phyloP scores from a whole-genome alignment of 2,329 filamentous ascomycete genomes.

The Nothophaeocryptopus gaeumannii region DNA sequence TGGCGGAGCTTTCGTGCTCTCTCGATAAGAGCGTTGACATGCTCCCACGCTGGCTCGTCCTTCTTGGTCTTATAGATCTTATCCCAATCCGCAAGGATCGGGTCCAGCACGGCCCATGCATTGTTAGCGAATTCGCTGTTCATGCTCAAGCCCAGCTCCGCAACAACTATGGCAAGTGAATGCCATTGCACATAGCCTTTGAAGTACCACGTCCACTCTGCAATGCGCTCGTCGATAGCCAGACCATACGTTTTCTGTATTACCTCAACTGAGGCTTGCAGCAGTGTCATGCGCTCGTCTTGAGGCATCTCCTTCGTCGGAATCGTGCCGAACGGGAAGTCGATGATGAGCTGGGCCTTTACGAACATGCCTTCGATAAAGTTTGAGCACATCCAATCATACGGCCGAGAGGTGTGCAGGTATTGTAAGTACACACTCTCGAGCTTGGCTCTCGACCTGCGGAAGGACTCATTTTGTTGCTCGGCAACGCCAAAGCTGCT shows the following conservation, averaged over 20 bases:
- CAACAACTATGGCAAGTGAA: slow-evolving; percentile 28
- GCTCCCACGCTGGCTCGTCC: slow-evolving; percentile 29
- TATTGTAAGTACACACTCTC: slow-evolving; percentile 22
- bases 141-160: slow-evolving; percentile 26
- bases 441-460: slow-evolving; percentile 12
- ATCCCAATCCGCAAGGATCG: slow-evolving; percentile 28
- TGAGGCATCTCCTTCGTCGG: slow-evolving; percentile 22
- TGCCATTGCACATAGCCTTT: slow-evolving; percentile 31
- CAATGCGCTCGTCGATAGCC: slow-evolving; percentile 17
- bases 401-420: slow-evolving; percentile 25
- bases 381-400: slow-evolving; percentile 28
- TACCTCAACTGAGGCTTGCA: slow-evolving; percentile 27
- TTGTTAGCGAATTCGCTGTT: slow-evolving; percentile 23
- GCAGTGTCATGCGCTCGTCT: slow-evolving; percentile 21
- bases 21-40: slow-evolving; percentile 29
- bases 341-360: slow-evolving; percentile 29
- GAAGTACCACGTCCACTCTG: slow-evolving; percentile 28
- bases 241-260: slow-evolving; percentile 25
- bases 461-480: slow-evolving; percentile 18
- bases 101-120: slow-evolving; percentile 31
- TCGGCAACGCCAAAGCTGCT: slow-evolving; percentile 7
- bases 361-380: slow-evolving; percentile 26
- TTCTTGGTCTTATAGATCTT: slow-evolving; percentile 22
- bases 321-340: slow-evolving; percentile 25
- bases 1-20: slow-evolving; percentile 20